Evolutionary conservation across 2,329 filamentous ascomycete species (phyloP).

Genomic region (Aspergillus flavus): DNA sequence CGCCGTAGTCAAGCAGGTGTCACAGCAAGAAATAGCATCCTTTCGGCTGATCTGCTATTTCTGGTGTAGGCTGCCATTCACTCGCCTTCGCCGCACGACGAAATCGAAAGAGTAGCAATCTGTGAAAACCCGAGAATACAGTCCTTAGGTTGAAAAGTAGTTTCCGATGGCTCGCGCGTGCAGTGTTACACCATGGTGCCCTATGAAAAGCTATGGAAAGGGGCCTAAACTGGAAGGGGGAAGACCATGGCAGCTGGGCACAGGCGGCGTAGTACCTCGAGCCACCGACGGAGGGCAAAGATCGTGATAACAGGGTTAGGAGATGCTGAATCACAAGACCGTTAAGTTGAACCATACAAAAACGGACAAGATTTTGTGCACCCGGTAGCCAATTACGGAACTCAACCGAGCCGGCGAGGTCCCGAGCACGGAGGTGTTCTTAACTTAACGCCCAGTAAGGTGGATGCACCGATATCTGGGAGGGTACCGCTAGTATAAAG

Average conservation of each 20-base stretch:
- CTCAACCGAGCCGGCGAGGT: not conserved
- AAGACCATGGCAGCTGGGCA: not conserved
- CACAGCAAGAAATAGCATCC: slow-evolving; percentile 7
- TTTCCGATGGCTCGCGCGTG: not conserved
- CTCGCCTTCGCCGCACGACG: slow-evolving; percentile 15
- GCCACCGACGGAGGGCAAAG: not conserved
- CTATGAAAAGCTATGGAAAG: not conserved
- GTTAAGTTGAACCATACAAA: not conserved
- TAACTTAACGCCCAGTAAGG: not conserved
- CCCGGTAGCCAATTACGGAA: slow-evolving; percentile 2
- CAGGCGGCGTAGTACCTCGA: not conserved
- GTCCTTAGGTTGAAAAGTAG: not conserved
- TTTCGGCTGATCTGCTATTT: slow-evolving; percentile 2
- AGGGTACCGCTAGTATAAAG: not conserved
- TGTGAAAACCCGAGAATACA: not conserved
- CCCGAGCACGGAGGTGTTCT: not conserved
- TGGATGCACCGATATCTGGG: not conserved
- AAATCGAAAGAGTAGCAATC: not conserved
- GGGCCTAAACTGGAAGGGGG: not conserved
- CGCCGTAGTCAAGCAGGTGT: slow-evolving; percentile 3
- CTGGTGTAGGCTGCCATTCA: slow-evolving; percentile 9
- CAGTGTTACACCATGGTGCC: not conserved
- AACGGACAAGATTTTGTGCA: not conserved
- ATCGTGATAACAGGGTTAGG: not conserved
- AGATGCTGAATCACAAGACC: slow-evolving; percentile 1